Conservation (phyloP, 352 stramenopile genomes). For the Globisporangium okanoganense region DNA sequence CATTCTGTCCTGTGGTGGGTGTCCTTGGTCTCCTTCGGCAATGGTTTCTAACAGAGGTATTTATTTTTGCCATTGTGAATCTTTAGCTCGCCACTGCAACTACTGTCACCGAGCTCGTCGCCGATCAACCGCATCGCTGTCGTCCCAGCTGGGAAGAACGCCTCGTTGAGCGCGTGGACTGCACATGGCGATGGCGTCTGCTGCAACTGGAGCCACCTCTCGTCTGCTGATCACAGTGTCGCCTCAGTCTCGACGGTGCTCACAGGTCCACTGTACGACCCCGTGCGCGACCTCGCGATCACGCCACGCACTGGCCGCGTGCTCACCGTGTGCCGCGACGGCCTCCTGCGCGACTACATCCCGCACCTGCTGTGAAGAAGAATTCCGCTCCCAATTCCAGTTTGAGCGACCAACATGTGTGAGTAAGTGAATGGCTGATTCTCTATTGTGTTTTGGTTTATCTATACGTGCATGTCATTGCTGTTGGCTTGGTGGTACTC, state of each 20-base stretch:
- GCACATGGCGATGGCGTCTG: slow-evolving; percentile 54
- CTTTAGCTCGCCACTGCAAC: slow-evolving; percentile 36
- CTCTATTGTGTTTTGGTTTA: slow-evolving; percentile 24
- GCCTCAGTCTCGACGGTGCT: slow-evolving; percentile 34
- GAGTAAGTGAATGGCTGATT: background rate
- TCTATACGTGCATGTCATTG: slow-evolving; percentile 28
- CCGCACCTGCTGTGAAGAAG: slow-evolving; percentile 27
- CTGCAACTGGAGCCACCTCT: slow-evolving; percentile 45
- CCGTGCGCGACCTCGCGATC: slow-evolving; percentile 52
- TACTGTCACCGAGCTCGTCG: slow-evolving; percentile 48
- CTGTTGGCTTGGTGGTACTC: slow-evolving; percentile 29
- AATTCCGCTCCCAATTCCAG: background rate
- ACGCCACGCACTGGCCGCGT: slow-evolving; percentile 30
- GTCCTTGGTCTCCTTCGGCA: background rate
- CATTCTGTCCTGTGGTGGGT: background rate
- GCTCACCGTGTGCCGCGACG: slow-evolving; percentile 59
- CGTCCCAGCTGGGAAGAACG: background rate
- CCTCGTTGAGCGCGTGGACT: slow-evolving; percentile 34
- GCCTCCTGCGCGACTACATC: slow-evolving; percentile 61
- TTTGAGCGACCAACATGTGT: background rate
- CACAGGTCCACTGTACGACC: slow-evolving; percentile 61
- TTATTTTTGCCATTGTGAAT: background rate
- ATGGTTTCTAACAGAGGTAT: background rate
- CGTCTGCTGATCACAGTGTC: background rate
- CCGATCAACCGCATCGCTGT: slow-evolving; percentile 42